Evolutionary conservation across 352 stramenopile species (phyloP).

Genomic region (Hyaloperonospora arabidopsidis): DNA sequence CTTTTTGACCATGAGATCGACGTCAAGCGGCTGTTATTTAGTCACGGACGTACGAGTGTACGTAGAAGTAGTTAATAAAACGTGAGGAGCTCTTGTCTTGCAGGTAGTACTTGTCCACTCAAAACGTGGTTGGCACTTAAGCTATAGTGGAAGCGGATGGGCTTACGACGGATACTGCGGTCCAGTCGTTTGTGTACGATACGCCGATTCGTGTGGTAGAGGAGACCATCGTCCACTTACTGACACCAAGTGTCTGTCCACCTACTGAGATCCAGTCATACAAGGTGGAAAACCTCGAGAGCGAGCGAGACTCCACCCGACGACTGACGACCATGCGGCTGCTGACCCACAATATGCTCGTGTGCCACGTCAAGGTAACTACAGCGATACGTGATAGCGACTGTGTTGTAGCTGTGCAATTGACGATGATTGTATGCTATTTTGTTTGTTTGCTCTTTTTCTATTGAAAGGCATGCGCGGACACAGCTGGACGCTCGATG

Average conservation of each 20-base stretch:
- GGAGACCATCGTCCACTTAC: constrained; percentile 12
- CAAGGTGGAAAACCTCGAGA: constrained; percentile 1
- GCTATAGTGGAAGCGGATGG: background rate
- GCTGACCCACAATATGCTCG: constrained; percentile 83
- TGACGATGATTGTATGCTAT: background rate
- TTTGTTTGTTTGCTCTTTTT: background rate
- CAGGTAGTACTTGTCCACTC: no score
- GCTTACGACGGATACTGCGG: background rate
- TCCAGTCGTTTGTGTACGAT: constrained; percentile 34
- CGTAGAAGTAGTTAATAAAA: background rate
- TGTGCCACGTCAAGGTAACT: constrained; percentile 76
- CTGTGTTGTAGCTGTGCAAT: no score
- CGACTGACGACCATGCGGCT: constrained; percentile 51
- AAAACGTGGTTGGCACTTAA: no score
- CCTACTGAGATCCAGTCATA: constrained; percentile 4
- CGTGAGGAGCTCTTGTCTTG: background rate
- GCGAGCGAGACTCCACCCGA: no score
- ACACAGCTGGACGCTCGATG: constrained; percentile 59
- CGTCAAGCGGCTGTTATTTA: no score
- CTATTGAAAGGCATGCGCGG: constrained; percentile 45
- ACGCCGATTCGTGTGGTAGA: constrained; percentile 25
- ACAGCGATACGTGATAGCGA: background rate
- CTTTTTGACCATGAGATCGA: constrained; percentile 94
- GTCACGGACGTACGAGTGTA: no score
- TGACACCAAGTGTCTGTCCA: constrained; percentile 10